Base-by-base conservation (phyloP, 768 basidiomycete species). In the Agrocybe chaxingu region DNA sequence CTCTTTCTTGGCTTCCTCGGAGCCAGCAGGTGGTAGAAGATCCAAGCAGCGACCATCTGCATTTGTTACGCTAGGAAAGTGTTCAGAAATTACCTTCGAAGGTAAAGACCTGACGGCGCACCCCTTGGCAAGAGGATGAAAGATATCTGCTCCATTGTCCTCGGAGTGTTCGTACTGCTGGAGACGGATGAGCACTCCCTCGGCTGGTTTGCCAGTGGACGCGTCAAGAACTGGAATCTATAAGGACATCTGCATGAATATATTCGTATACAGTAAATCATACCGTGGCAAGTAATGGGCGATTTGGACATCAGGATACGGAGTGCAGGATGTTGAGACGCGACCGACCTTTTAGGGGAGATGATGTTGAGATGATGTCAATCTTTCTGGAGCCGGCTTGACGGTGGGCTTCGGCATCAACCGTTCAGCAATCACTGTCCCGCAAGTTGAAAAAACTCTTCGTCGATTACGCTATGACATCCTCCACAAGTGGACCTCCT, bases 261-360 rank as follows among this genome's bases (percentile, higher is more conserved):
- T 38, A n/a, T n/a, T n/a, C n/a, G n/a, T n/a, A 34, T 10, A 42
- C 42, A 33, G 12, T 33, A 16, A 1, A 50, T 19, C 75, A 49
- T 57, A 91, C 93, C 86, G 53, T 97, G 94, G 66, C 94, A 96
- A 34, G 94, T 97, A 54, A 97, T 89, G 1, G 91, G 89, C 4
- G 93, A 92, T 61, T 79, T 79, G 38, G 53, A 51, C 59, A 57
- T 64, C 7, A 24, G 24, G 45, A 40, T 40, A 11, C 18, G 8
- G 34, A 36, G 42, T 41, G 31, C 32, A 36, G 47, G 40, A 18
- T 44, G 42, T 12, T 13, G 33, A 44, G 37, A 41, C 29, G 37
- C 33, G 29, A n/a, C 16, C 18, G 12, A 18, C 12, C 10, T 16
- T 7, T 18, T 12, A 37, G 31, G 36, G 12, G 41, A 11, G 13